Evolutionary conservation across 2,329 filamentous ascomycete species (phyloP).

Genomic region (Neoascochyta sp.): DNA sequence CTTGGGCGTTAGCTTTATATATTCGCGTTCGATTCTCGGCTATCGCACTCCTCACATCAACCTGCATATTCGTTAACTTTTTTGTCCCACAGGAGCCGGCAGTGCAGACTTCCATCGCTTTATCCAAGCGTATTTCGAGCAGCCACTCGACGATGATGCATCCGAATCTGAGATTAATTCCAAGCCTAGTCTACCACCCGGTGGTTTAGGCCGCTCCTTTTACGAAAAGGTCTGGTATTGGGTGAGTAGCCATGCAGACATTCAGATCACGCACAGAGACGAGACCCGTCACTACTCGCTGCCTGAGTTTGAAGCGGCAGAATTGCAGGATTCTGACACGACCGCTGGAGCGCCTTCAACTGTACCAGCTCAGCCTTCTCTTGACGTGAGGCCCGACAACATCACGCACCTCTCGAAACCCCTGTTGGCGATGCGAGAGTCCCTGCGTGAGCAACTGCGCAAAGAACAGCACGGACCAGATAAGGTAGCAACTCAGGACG

Average conservation of each 20-base stretch:
- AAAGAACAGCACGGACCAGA: constrained; percentile 5
- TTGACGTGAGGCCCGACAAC: background rate
- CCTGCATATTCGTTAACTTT: constrained; percentile 3
- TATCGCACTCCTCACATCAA: constrained; percentile 1
- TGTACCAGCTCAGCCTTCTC: constrained; percentile 1
- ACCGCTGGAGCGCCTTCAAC: constrained; percentile 1
- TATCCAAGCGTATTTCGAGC: constrained; percentile 37
- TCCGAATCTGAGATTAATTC: background rate
- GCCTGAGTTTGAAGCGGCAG: constrained; percentile 31
- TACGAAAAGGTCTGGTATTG: constrained; percentile 56
- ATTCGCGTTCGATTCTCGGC: constrained; percentile 12
- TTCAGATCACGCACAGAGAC: constrained; percentile 49
- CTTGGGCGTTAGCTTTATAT: background rate
- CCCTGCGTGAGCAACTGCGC: constrained; percentile 17
- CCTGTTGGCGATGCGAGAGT: constrained; percentile 13
- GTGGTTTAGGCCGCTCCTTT: constrained; percentile 47
- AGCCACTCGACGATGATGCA: constrained; percentile 9
- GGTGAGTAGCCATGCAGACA: constrained; percentile 54
- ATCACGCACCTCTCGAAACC: constrained; percentile 10
- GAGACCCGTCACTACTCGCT: constrained; percentile 31
- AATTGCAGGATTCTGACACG: constrained; percentile 14
- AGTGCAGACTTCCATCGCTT: constrained; percentile 41
- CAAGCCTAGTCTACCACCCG: constrained; percentile 11
- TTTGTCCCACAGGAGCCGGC: constrained; percentile 34
- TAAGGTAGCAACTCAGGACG: background rate